Evolutionary conservation across 1,284 basidiomycete genomes (phyloP), one percentile per base, ranked within the genome.

Genomic region (Phellopilus nigrolimitatus): DNA sequence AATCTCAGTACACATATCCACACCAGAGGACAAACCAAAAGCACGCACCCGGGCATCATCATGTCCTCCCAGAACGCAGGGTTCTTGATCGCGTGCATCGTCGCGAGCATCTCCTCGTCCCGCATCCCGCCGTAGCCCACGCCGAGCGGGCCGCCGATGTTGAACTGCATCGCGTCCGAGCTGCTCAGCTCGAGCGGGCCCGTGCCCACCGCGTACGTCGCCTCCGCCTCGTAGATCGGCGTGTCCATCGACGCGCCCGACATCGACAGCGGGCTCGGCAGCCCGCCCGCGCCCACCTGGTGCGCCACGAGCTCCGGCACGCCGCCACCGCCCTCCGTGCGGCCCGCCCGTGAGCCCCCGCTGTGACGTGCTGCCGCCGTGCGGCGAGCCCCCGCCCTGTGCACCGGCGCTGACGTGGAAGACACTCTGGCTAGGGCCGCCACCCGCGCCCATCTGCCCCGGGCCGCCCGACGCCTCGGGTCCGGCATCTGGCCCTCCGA

Each of bases 11-110:
- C 24, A 27, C 10, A 15, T 2, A 47, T 4, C 4, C n/a, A 24
- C 25, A 47, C 34, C n/a, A 51, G 30, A 51, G 3, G 17, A 9
- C 25, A 40, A 42, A 25, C 12, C 28, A 41, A 19, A 34, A 39
- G 33, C 28, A 51, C 67, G 39, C 9, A 88, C 80, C 87, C 87
- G 44, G 87, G 86, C 82, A 88, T 85, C 82, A 89, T 82, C 79
- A 87, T 82, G 48, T 78, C 84, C 31, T 76, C 68, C 84, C 84
- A 88, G 74, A 80, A 89, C 22, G 69, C 73, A 1, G 81, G 80
- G 51, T 80, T 86, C 57, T 84, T 80, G 50, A 89, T 69, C 17
- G 79, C 79, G 51, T 80, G 74, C 80, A 90, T 84, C 22, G 84
- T 76, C 2, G 84, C 85, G 50, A 87, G 70, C 64, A 80, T 75